These are phyloP conservation scores for Starmera quercuum DNA, from an alignment of 805 yeast genomes.

Conservation along the genomic window DNA sequence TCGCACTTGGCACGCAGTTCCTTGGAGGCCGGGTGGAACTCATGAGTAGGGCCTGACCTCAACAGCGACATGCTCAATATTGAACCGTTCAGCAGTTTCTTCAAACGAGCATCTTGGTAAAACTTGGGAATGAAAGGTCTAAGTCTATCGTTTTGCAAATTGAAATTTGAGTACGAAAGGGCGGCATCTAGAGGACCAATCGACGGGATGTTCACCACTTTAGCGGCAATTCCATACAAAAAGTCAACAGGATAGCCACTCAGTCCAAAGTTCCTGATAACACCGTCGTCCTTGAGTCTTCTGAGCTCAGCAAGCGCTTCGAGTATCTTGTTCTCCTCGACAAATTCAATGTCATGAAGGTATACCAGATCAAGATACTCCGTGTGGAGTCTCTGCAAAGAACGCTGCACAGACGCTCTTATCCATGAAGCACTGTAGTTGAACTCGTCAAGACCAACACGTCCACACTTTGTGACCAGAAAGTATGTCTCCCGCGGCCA, in stretches of 20 bases:
- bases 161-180: slow-evolving; percentile 73
- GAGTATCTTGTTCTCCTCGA: slow-evolving; percentile 40
- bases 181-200: slow-evolving; percentile 68
- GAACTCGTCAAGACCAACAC: slow-evolving; percentile 59
- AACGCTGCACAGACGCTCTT: slow-evolving; percentile 54
- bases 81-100: slow-evolving; percentile 68
- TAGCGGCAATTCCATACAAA: slow-evolving; percentile 43
- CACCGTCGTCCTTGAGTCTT: slow-evolving; percentile 54
- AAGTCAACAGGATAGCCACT: slow-evolving; percentile 83
- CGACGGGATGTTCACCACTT: slow-evolving; percentile 24
- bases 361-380: slow-evolving; percentile 73
- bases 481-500: slow-evolving; percentile 54
- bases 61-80: slow-evolving; percentile 84
- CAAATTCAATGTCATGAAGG: slow-evolving; percentile 87
- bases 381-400: slow-evolving; percentile 60
- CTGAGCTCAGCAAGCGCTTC: slow-evolving; percentile 59
- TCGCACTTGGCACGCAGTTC: slow-evolving; percentile 41
- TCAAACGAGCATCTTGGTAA: slow-evolving; percentile 43
- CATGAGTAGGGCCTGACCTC: slow-evolving; percentile 55
- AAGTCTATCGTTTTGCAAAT: slow-evolving; percentile 64
- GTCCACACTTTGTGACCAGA: slow-evolving; percentile 82
- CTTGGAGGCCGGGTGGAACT: slow-evolving; percentile 74
- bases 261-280: slow-evolving; percentile 60
- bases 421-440: slow-evolving; percentile 64
- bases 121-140: slow-evolving; percentile 42